phyloP scores from a whole-genome alignment of 2,329 filamentous ascomycete genomes.

The Calonectria pauciramosa region DNA sequence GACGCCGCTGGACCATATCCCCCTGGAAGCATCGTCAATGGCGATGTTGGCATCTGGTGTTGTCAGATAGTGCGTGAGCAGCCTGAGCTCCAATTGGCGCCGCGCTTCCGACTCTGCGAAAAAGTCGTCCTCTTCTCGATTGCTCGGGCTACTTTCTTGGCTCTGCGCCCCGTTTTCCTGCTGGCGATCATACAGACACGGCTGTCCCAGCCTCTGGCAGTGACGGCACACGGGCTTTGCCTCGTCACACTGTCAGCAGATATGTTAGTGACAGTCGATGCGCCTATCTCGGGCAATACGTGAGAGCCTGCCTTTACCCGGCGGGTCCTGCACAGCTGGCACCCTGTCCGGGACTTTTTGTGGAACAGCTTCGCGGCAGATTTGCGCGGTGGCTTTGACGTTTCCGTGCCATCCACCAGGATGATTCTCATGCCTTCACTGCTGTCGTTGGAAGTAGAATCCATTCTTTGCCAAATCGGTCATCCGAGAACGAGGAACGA shows the following conservation, averaged over 20 bases:
- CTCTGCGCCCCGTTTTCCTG: not conserved
- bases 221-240: slow-evolving; percentile 39
- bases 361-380: slow-evolving; percentile 39
- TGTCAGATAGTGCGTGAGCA: slow-evolving; percentile 37
- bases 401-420: not conserved
- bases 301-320: slow-evolving; percentile 35
- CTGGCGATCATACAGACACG: slow-evolving; percentile 35
- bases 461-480: not conserved
- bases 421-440: not conserved
- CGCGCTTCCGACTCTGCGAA: slow-evolving; percentile 33
- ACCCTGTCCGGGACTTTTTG: slow-evolving; percentile 42
- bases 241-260: slow-evolving; percentile 36
- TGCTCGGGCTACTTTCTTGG: not conserved
- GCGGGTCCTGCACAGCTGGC: slow-evolving; percentile 38
- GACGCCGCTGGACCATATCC: not conserved
- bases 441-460: not conserved
- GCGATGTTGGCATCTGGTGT: slow-evolving; percentile 32
- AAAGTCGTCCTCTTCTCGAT: not conserved
- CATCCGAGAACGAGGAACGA: not conserved
- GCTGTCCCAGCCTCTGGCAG: slow-evolving; percentile 33
- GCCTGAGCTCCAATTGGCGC: slow-evolving; percentile 35
- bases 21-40: slow-evolving; percentile 19
- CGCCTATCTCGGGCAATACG: too few relatives aligned
- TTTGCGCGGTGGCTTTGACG: not conserved
- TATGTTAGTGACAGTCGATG: not conserved